These are phyloP conservation scores for Diutina neorugosa DNA, from an alignment of 1,139 yeast species.

Conservation along the genomic window DNA sequence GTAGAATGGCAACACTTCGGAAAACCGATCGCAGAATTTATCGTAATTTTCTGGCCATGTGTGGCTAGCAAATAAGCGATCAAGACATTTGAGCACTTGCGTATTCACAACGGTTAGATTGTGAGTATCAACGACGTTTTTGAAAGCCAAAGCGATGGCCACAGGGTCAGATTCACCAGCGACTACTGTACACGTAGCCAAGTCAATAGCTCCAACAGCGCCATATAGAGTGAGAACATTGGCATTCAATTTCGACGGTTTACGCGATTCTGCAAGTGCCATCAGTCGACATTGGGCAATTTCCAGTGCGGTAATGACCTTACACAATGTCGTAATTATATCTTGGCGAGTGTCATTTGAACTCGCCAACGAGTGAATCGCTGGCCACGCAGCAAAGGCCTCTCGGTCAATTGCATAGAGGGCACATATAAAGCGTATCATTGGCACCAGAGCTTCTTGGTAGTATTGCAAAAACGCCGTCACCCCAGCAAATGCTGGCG, in stretches of 20 bases:
- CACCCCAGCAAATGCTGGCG: neutral
- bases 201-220: neutral
- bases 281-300: neutral
- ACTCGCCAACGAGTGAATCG: neutral
- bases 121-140: neutral
- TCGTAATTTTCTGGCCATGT: neutral
- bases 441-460: neutral
- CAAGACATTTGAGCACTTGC: neutral
- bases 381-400: neutral
- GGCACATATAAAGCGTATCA: neutral
- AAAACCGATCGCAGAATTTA: neutral
- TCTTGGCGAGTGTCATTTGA: neutral
- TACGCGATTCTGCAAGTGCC: neutral
- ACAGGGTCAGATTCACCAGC: neutral
- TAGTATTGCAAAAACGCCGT: neutral
- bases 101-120: neutral
- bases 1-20: conserved; percentile 25
- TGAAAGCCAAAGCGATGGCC: neutral
- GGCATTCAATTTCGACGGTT: neutral
- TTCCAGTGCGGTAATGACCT: neutral
- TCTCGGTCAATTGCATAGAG: neutral
- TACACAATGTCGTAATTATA: neutral
- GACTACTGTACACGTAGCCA: neutral
- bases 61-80: neutral
- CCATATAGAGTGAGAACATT: neutral